phyloP scores from a whole-genome alignment of 495 filamentous ascomycete genomes.

The Lasiosphaeria miniovina region DNA sequence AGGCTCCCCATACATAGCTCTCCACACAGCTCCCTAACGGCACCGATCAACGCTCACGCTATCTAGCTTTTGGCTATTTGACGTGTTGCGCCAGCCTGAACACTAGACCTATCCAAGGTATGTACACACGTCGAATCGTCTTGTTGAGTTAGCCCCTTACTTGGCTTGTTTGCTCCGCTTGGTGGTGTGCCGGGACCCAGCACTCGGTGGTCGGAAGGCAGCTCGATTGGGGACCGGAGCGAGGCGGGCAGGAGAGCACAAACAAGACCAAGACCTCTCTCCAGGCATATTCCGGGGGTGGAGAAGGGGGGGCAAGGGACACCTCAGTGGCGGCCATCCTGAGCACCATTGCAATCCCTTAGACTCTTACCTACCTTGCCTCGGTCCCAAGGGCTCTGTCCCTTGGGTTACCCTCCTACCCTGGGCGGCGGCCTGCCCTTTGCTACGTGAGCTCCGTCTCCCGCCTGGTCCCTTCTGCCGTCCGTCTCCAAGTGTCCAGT shows the following conservation, averaged over 20 bases:
- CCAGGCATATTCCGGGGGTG: background rate
- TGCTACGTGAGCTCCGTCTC: no score
- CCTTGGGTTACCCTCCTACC: no score
- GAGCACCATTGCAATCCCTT: no score
- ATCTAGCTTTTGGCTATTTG: background rate
- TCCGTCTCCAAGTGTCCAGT: no score
- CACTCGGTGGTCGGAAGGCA: background rate
- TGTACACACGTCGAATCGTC: background rate
- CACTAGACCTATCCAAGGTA: background rate
- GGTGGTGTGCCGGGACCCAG: no score
- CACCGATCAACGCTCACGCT: background rate
- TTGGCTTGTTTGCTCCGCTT: no score
- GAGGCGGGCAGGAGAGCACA: background rate
- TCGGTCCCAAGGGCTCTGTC: no score
- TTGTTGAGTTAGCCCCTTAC: background rate
- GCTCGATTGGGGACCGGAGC: conserved; percentile 2
- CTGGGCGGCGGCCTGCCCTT: no score
- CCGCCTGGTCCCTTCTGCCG: no score
- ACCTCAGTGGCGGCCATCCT: no score
- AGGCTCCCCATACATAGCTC: background rate
- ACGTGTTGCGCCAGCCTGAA: background rate
- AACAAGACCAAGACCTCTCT: conserved; percentile 1
- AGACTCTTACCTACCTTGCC: no score
- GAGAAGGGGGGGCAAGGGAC: background rate
- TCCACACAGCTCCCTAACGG: background rate